Percentiles rank a stretch among this genome's conserved stretches.
Conservation (phyloP, 129 eudicot species). For the Ambrosia trifida region DNA sequence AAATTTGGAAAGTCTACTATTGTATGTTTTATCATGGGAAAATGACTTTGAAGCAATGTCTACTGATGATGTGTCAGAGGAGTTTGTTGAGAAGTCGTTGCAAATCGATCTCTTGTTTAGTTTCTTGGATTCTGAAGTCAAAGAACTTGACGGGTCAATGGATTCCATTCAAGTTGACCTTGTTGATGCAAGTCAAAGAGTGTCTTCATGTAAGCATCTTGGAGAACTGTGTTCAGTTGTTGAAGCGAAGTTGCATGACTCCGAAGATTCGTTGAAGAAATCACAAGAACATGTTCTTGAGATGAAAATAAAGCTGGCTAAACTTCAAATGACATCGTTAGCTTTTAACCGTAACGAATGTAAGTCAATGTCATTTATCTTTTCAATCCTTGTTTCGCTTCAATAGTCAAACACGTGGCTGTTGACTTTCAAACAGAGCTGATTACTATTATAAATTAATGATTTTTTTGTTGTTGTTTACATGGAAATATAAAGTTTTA, state of each 20-base stretch:
- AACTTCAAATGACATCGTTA: slow-evolving; percentile 74
- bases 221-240: slow-evolving; percentile 45
- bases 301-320: slow-evolving; percentile 70
- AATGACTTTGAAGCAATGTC: slow-evolving; percentile 51
- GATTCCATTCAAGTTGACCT: slow-evolving; percentile 49
- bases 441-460: neutral
- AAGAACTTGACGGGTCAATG: slow-evolving; percentile 55
- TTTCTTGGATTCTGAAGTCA: slow-evolving; percentile 69
- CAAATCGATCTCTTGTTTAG: slow-evolving; percentile 59
- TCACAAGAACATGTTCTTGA: slow-evolving; percentile 74
- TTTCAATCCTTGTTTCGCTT: neutral
- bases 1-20: slow-evolving; percentile 61
- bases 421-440: neutral
- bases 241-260: slow-evolving; percentile 53
- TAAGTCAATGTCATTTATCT: slow-evolving; percentile 39
- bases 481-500: slow-evolving; percentile 34
- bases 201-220: slow-evolving; percentile 45
- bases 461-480: neutral
- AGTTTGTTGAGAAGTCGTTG: slow-evolving; percentile 62
- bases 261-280: slow-evolving; percentile 65
- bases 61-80: slow-evolving; percentile 53
- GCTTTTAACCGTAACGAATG: slow-evolving; percentile 53
- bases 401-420: neutral
- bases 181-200: slow-evolving; percentile 44
- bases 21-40: slow-evolving; percentile 62